Evolutionary conservation across 768 basidiomycete species (phyloP), one percentile per base, ranked within the genome.

Genomic region (Paxillus involutus): DNA sequence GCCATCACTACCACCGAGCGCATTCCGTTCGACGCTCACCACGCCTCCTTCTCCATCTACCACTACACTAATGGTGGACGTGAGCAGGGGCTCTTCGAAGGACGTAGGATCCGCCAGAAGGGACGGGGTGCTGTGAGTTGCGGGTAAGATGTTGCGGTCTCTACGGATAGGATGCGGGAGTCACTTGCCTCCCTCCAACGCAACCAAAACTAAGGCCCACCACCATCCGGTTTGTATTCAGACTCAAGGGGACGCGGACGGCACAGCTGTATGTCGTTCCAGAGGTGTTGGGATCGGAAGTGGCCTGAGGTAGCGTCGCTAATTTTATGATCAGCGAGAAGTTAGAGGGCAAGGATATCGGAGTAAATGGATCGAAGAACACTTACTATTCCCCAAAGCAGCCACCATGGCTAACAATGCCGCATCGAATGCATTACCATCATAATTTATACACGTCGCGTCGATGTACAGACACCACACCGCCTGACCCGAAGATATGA

Each of bases 381-480:
- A 75, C 89, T 46, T 61, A 96, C 94, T 89, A 56, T 94, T 92
- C 67, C 77, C 80, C 42, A 98, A 74, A 6, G 96, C 94, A 9
- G 89, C 85, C 46, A 94, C 82, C 78, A 95, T 89, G 0, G 93
- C 92, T 19, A 98, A 67, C 10, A 98, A 77, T 0, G 91, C 80
- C 1, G 97, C 93, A 59, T 99, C 97, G 55, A 95, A 93, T 1
- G 80, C 89, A 64, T 98, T 98, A 6, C 97, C 97, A 67, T 98
- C 95, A 66, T 96, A 97, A 73, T 97, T 98, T 59, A 99, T 91
- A 67, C 96, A 98, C 1, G 88, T 91, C 29, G 91, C 84, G 60
- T 99, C 97, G 60, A 98, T 80, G 64, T 98, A 98, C n/a, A 98
- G 78, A 29, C 89, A 88, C 94, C 94, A 99, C 0, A 77, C 94